These are phyloP conservation scores for Fusarium penzigii DNA, from an alignment of 2,329 filamentous ascomycete species.

Conservation along the genomic window DNA sequence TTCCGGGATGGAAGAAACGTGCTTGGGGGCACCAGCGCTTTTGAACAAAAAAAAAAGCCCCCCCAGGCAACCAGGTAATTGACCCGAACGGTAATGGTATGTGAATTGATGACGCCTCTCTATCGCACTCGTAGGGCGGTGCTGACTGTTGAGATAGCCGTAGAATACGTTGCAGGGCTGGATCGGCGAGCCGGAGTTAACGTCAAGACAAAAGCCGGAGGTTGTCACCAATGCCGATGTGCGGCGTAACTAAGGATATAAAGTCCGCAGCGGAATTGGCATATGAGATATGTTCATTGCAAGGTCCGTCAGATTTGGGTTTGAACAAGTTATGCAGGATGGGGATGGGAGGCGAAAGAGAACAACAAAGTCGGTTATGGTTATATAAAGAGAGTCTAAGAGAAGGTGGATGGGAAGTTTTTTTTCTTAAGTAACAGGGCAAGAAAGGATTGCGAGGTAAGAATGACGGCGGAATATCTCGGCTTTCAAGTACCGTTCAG, in stretches of 20 bases:
- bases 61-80: slow-evolving; percentile 18
- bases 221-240: slow-evolving; percentile 16
- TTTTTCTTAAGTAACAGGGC: no score
- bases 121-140: not conserved
- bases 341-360: not conserved
- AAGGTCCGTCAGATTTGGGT: not conserved
- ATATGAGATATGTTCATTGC: slow-evolving; percentile 17
- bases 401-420: not conserved
- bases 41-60: slow-evolving; percentile 12
- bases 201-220: slow-evolving; percentile 22
- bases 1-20: slow-evolving; percentile 35
- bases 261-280: slow-evolving; percentile 21
- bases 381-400: not conserved
- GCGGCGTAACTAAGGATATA: slow-evolving; percentile 9
- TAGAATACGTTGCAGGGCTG: slow-evolving; percentile 16
- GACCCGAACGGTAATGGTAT: slow-evolving; percentile 1
- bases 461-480: slow-evolving; percentile 27
- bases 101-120: slow-evolving; percentile 28
- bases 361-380: not conserved
- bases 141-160: not conserved
- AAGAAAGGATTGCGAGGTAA: not conserved
- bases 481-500: slow-evolving; percentile 11
- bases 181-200: slow-evolving; percentile 27
- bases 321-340: not conserved
- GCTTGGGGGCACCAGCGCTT: slow-evolving; percentile 17